Percentiles rank a stretch among this genome's conserved stretches.
Evolutionary conservation across 2,329 filamentous ascomycete genomes (phyloP).

Genomic region (Nemania diffusa): DNA sequence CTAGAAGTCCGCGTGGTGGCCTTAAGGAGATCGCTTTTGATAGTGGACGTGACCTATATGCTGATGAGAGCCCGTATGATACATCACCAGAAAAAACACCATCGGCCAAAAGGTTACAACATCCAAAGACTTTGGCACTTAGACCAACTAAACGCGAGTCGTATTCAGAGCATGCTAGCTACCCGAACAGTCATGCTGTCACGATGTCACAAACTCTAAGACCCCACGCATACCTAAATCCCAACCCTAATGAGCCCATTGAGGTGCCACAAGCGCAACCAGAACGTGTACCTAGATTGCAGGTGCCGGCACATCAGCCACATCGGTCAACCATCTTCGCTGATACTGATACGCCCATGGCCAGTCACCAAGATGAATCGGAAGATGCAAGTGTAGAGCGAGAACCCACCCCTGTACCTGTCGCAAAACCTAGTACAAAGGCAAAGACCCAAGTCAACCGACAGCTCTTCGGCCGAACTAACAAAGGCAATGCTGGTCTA

Average conservation of each 20-base stretch:
- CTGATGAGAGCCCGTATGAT: slow-evolving; percentile 44
- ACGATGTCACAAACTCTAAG: slow-evolving; percentile 38
- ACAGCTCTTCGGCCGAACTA: slow-evolving; percentile 43
- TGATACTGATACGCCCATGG: slow-evolving; percentile 46
- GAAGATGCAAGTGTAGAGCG: slow-evolving; percentile 43
- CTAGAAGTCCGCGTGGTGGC: slow-evolving; percentile 41
- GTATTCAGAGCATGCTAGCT: slow-evolving; percentile 40
- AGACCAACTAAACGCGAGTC: slow-evolving; percentile 42
- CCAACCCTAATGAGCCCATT: slow-evolving; percentile 38
- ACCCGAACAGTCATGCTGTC: slow-evolving; percentile 33
- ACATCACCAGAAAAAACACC: slow-evolving; percentile 47
- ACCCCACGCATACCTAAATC: slow-evolving; percentile 38
- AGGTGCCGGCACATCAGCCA: slow-evolving; percentile 38
- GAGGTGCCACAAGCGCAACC: slow-evolving; percentile 37
- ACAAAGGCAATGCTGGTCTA: slow-evolving; percentile 36
- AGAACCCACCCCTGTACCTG: slow-evolving; percentile 45
- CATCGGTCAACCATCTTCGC: slow-evolving; percentile 47
- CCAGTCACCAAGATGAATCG: slow-evolving; percentile 44
- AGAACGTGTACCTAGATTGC: slow-evolving; percentile 37
- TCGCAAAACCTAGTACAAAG: slow-evolving; percentile 38
- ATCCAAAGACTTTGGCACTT: slow-evolving; percentile 40
- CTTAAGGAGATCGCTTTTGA: slow-evolving; percentile 39
- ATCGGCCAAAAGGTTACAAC: slow-evolving; percentile 44
- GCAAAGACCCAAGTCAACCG: slow-evolving; percentile 44
- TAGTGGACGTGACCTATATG: slow-evolving; percentile 41